These are phyloP conservation scores for Apiospora malaysiana DNA, from an alignment of 2,329 filamentous ascomycete species.

Conservation along the genomic window DNA sequence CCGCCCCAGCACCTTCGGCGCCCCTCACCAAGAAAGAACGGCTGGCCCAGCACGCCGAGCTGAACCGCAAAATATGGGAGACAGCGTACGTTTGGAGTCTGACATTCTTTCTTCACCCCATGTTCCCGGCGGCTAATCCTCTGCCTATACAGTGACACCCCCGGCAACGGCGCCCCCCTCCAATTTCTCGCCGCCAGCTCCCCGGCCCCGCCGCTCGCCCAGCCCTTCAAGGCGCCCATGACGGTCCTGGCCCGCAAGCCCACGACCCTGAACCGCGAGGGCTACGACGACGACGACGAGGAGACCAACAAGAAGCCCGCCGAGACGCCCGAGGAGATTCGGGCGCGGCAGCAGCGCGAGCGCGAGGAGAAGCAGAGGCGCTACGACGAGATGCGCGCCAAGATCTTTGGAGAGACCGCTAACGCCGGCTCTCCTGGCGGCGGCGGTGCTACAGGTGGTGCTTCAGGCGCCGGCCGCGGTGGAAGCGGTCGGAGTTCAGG, in stretches of 20 bases:
- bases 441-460: conserved; percentile 6
- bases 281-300: conserved; percentile 69
- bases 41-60: conserved; percentile 79
- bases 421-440: conserved; percentile 38
- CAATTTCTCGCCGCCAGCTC: conserved; percentile 72
- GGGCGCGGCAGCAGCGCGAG: conserved; percentile 77
- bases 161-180: conserved; percentile 68
- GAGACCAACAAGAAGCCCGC: conserved; percentile 64
- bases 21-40: conserved; percentile 75
- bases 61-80: conserved; percentile 87
- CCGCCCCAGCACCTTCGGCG: conserved; percentile 42
- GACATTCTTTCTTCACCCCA: background rate
- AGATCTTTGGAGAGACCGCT: conserved; percentile 72
- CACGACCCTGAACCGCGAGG: conserved; percentile 50
- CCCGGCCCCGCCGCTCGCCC: conserved; percentile 65
- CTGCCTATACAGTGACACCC: conserved; percentile 24
- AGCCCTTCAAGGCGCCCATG: conserved; percentile 80
- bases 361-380: conserved; percentile 88
- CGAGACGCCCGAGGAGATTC: conserved; percentile 76
- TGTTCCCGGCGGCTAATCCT: background rate
- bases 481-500: conserved; percentile 48
- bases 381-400: conserved; percentile 87
- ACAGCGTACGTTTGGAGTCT: conserved; percentile 68
- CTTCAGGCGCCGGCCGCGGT: conserved; percentile 43
- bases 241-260: conserved; percentile 88